Evolutionary conservation across 345 rosid species (phyloP).

Genomic region (Eucalyptus cloeziana): DNA sequence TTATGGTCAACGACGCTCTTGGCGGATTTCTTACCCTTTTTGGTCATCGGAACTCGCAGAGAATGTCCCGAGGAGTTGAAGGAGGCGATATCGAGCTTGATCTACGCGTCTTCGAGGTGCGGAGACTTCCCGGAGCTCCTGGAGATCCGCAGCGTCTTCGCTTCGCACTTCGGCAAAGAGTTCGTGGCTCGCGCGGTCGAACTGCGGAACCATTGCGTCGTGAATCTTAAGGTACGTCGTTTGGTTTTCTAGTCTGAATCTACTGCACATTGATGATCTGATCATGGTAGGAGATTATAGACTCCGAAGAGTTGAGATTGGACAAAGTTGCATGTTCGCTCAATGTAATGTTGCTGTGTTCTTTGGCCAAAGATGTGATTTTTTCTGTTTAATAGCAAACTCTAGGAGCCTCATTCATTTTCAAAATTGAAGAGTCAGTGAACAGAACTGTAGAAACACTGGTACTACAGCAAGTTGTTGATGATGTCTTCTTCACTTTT

Average conservation of each 20-base stretch:
- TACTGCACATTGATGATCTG: background rate
- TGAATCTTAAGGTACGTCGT: constrained; percentile 33
- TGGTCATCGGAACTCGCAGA: constrained; percentile 1
- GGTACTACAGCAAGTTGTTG: background rate
- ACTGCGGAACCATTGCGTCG: constrained; percentile 69
- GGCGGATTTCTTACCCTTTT: background rate
- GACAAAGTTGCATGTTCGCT: background rate
- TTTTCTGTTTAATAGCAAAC: background rate
- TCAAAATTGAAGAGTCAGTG: background rate
- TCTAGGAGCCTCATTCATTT: background rate
- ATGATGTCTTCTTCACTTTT: background rate
- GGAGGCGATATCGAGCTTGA: constrained; percentile 64
- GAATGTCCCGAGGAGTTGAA: constrained; percentile 71
- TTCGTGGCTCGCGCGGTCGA: constrained; percentile 65
- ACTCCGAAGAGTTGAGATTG: background rate
- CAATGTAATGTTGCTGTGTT: background rate
- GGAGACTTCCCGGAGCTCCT: constrained; percentile 94
- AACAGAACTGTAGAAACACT: background rate
- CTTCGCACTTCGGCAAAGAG: constrained; percentile 70
- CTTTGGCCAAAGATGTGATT: background rate
- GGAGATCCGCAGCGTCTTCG: constrained; percentile 55
- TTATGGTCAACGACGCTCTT: background rate
- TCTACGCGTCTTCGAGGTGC: constrained; percentile 70
- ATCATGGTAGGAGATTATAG: background rate
- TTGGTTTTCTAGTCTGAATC: background rate